Conservation (phyloP, 2,329 filamentous ascomycete species). For the Lecanicillium sp. region DNA sequence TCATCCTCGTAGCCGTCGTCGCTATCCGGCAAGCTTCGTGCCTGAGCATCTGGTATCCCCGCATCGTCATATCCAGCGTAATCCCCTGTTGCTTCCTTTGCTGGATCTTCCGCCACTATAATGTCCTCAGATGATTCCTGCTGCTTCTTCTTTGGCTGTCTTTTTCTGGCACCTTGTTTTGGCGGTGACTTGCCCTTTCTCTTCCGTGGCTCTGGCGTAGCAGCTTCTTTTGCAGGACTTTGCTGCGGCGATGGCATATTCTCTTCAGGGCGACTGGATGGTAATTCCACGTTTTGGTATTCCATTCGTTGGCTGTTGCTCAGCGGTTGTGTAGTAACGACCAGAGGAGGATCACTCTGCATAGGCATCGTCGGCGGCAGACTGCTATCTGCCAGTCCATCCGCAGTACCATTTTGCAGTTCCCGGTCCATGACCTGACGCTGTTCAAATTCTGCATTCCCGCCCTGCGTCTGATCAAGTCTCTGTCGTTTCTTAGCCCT, state of each 20-base stretch:
- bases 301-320: conserved; percentile 29
- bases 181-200: background rate
- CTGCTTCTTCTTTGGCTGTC: background rate
- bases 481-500: background rate
- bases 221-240: background rate
- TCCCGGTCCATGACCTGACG: too few species aligned
- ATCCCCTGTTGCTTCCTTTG: background rate
- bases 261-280: conserved; percentile 11
- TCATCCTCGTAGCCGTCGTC: background rate
- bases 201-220: background rate
- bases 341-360: conserved; percentile 20
- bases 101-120: background rate
- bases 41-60: too few species aligned
- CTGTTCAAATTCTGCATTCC: background rate
- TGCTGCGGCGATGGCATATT: too few species aligned
- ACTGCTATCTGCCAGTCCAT: background rate
- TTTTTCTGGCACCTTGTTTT: background rate
- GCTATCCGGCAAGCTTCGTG: background rate
- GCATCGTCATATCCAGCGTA: too few species aligned
- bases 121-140: background rate
- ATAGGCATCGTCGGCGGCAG: conserved; percentile 13
- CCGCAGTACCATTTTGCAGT: too few species aligned
- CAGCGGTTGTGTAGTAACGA: conserved; percentile 24
- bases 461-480: conserved; percentile 3
- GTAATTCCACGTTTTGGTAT: conserved; percentile 20